Conservation (phyloP, 2,329 filamentous ascomycete genomes). For the Fusarium siculi region DNA sequence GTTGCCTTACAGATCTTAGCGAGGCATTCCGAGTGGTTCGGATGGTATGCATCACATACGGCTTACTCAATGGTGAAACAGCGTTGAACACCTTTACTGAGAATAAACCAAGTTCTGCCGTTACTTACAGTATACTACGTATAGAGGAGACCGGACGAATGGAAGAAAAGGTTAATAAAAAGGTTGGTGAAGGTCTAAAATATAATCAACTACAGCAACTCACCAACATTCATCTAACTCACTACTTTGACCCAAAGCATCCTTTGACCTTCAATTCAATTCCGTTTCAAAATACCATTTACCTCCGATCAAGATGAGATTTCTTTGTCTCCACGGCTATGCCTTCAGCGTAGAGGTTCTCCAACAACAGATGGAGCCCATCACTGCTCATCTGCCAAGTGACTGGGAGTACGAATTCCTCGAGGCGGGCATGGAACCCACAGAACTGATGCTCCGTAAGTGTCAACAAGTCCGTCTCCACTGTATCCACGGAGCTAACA, state of each 20-base stretch:
- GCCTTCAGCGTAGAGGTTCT: not conserved
- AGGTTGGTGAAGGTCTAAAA: not conserved
- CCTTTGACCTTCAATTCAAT: not conserved
- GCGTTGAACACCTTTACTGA: accelerated
- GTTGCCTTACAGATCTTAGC: not conserved
- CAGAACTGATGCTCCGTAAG: not conserved
- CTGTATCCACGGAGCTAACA: not conserved
- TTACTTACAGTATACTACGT: accelerated
- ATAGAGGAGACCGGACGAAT: not conserved
- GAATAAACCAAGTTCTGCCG: not conserved
- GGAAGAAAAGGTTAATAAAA: not conserved
- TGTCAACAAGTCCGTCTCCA: accelerated
- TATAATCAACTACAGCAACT: not conserved
- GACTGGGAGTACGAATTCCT: not conserved
- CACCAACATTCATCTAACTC: not conserved
- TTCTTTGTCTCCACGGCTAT: not conserved
- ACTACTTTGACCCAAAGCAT: too few species aligned
- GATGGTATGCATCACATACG: not conserved
- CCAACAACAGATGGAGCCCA: not conserved
- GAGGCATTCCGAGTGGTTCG: not conserved
- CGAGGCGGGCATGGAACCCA: not conserved
- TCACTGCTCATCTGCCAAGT: not conserved
- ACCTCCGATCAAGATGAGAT: not conserved
- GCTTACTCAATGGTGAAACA: not conserved
- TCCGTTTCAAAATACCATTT: accelerated